Conservation (phyloP, 1,139 yeast species). For the Lodderomyces pseudojiufengensis region DNA sequence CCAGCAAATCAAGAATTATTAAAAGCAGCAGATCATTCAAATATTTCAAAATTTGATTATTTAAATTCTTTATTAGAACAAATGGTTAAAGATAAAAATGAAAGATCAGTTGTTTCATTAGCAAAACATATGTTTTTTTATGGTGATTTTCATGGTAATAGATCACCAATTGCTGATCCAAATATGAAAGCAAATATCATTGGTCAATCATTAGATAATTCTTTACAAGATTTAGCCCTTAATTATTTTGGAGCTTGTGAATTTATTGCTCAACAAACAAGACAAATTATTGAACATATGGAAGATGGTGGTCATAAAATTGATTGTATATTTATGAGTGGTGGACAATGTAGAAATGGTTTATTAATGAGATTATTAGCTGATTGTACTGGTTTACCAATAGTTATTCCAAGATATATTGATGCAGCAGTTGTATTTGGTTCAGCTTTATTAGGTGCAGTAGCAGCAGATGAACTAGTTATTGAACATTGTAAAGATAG, state of each 20-base stretch:
- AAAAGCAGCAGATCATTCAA: slow-evolving; percentile 58
- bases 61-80: slow-evolving; percentile 71
- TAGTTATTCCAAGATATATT: slow-evolving; percentile 87
- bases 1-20: slow-evolving; percentile 79
- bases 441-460: slow-evolving; percentile 90
- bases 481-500: slow-evolving; percentile 31
- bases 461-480: slow-evolving; percentile 68
- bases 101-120: slow-evolving; percentile 72
- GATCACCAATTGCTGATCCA: slow-evolving; percentile 96
- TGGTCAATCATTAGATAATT: slow-evolving; percentile 88
- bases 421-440: slow-evolving; percentile 98
- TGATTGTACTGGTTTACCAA: slow-evolving; percentile 90
- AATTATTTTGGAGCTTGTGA: slow-evolving; percentile 93
- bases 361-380: slow-evolving; percentile 85
- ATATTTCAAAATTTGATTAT: slow-evolving; percentile 75
- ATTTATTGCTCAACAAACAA: slow-evolving; percentile 94
- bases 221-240: slow-evolving; percentile 79
- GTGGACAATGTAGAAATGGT: slow-evolving; percentile 95
- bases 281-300: slow-evolving; percentile 89
- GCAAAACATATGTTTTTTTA: slow-evolving; percentile 86
- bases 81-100: slow-evolving; percentile 50
- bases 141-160: slow-evolving; percentile 95
- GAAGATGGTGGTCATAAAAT: slow-evolving; percentile 74
- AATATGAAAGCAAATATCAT: slow-evolving; percentile 89
- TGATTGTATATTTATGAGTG: slow-evolving; percentile 79